Evolutionary conservation across 139 green algal genomes (phyloP).

Genomic region (Chlamydomonas sp.): DNA sequence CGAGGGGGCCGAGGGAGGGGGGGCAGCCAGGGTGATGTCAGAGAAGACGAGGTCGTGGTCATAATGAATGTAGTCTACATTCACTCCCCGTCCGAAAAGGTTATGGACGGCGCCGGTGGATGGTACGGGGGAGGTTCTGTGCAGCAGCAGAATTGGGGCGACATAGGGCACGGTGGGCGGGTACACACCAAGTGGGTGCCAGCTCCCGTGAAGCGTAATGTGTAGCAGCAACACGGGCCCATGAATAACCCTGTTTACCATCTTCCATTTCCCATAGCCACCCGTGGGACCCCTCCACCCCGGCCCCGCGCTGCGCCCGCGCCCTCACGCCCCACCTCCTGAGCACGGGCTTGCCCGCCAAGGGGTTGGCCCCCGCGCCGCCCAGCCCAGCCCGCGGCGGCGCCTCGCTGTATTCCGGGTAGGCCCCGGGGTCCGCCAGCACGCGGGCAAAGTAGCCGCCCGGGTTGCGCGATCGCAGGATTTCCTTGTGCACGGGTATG

Average conservation of each 20-base stretch:
- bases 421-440: not conserved
- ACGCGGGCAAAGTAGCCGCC: slow-evolving; percentile 30
- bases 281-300: not conserved
- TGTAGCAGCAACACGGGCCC: too few relatives aligned
- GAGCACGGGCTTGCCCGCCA: slow-evolving; percentile 7
- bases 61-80: too few relatives aligned
- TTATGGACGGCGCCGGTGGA: too few relatives aligned
- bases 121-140: too few relatives aligned
- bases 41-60: too few relatives aligned
- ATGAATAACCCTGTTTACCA: too few relatives aligned
- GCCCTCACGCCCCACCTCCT: slow-evolving; percentile 1
- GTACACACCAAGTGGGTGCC: too few relatives aligned
- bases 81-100: too few relatives aligned
- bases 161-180: too few relatives aligned
- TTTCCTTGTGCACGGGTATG: slow-evolving; percentile 20
- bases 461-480: slow-evolving; percentile 3
- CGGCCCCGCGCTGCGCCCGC: not conserved
- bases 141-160: too few relatives aligned
- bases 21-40: not conserved
- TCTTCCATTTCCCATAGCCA: too few relatives aligned
- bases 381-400: not conserved
- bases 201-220: too few relatives aligned
- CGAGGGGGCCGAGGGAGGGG: not conserved
- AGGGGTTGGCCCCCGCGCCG: not conserved
- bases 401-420: slow-evolving; percentile 14